Evolutionary conservation across 345 rosid genomes (phyloP).

Genomic region (Hibiscus mutabilis): DNA sequence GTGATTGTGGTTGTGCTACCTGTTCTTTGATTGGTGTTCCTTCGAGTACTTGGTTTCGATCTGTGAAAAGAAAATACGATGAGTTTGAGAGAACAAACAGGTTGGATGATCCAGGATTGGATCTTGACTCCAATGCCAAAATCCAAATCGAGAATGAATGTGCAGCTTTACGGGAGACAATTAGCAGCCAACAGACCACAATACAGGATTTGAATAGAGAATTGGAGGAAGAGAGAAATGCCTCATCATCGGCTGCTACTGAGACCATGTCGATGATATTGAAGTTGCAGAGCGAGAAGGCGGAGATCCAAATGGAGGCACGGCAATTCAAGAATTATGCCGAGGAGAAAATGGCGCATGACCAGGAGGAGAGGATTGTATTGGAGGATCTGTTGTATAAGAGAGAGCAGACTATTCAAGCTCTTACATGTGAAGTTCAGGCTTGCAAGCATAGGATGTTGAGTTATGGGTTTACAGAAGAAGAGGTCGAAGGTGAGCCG

Average conservation of each 20-base stretch:
- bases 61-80: neutral
- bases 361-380: neutral
- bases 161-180: neutral
- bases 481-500: neutral
- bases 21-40: neutral
- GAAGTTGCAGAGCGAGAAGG: constrained; percentile 4
- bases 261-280: constrained; percentile 3
- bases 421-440: neutral
- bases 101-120: neutral
- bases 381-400: neutral
- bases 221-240: constrained; percentile 3
- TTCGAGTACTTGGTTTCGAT: neutral
- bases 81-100: neutral
- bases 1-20: neutral
- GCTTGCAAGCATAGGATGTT: neutral
- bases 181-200: neutral
- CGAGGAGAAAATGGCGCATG: neutral
- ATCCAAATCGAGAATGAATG: neutral
- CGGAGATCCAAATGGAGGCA: constrained; percentile 3
- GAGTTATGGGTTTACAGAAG: neutral
- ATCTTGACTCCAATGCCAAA: neutral
- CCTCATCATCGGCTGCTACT: constrained; percentile 1
- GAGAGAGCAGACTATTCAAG: neutral
- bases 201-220: neutral
- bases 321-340: neutral